Conservation (phyloP, 345 rosid species). For the Excoecaria agallocha region DNA sequence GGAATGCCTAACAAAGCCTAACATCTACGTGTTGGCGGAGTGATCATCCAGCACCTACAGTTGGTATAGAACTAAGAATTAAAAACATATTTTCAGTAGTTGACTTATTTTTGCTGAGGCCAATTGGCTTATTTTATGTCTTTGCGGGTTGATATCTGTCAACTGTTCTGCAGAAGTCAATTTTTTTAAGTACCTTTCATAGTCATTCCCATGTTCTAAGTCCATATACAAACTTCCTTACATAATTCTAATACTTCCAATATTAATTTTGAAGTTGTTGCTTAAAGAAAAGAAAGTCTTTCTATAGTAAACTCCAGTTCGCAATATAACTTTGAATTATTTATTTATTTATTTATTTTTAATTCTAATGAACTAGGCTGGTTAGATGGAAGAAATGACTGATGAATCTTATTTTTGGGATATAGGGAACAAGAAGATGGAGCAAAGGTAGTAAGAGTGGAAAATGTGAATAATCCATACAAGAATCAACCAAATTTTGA, state of each 20-base stretch:
- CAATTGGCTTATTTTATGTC: not conserved
- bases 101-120: not conserved
- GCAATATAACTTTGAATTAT: too few species aligned
- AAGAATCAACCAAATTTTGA: conserved; percentile 52
- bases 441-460: conserved; percentile 79
- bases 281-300: too few species aligned
- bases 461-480: conserved; percentile 88
- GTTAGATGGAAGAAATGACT: not conserved
- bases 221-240: not conserved
- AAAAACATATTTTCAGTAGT: not conserved
- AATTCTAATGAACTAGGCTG: too few species aligned
- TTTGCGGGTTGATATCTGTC: not conserved
- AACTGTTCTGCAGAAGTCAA: not conserved
- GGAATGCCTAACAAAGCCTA: not conserved
- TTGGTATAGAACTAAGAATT: not conserved
- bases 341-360: too few species aligned
- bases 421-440: conserved; percentile 78
- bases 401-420: conserved; percentile 19
- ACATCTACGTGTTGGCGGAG: not conserved
- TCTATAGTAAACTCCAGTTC: too few species aligned
- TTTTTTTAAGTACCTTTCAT: not conserved
- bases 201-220: not conserved
- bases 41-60: not conserved
- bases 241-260: not conserved
- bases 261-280: not conserved